A percentile compares a stretch with the other conserved stretches of the same genome.
These are phyloP conservation scores for Alternaria brassicicola DNA, from an alignment of 2,329 filamentous ascomycete species.

Conservation along the genomic window DNA sequence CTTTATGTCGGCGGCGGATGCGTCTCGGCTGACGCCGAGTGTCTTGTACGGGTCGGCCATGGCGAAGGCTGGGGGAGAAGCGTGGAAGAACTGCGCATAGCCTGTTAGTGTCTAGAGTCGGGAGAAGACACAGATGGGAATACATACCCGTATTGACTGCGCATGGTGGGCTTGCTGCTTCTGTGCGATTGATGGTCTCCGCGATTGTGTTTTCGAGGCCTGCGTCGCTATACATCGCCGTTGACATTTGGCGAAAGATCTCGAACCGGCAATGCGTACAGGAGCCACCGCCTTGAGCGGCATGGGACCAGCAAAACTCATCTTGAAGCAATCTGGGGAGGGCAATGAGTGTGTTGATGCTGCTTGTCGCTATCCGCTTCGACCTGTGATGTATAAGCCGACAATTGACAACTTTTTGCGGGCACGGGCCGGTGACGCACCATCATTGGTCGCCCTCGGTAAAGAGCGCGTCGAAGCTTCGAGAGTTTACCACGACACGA, in stretches of 20 bases:
- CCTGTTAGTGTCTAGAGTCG: conserved; percentile 20
- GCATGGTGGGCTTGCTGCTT: conserved; percentile 30
- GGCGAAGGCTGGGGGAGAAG: conserved; percentile 64
- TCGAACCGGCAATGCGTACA: conserved; percentile 36
- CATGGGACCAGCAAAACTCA: conserved; percentile 46
- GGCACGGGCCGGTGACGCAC: conserved; percentile 19
- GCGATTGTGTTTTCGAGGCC: conserved; percentile 33
- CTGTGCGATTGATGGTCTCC: conserved; percentile 30
- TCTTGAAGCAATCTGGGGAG: conserved; percentile 20
- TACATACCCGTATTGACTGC: conserved; percentile 41
- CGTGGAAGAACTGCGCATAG: conserved; percentile 44
- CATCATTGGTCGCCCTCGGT: conserved; percentile 13
- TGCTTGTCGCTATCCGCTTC: conserved; percentile 7
- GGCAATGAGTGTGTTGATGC: conserved; percentile 23
- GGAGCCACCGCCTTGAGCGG: conserved; percentile 43
- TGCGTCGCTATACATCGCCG: conserved; percentile 37
- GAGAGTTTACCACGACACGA: conserved; percentile 14
- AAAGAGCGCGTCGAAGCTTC: conserved; percentile 18
- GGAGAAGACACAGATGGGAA: not conserved
- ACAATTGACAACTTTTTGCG: conserved; percentile 24
- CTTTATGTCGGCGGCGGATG: conserved; percentile 89
- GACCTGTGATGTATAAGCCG: conserved; percentile 6
- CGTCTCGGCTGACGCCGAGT: conserved; percentile 81
- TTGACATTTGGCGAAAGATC: conserved; percentile 39
- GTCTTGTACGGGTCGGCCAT: conserved; percentile 82